Percentiles rank a stretch among this genome's conserved stretches.
phyloP scores from a whole-genome alignment of 139 green algal species.

The Coelastrella sp. region DNA sequence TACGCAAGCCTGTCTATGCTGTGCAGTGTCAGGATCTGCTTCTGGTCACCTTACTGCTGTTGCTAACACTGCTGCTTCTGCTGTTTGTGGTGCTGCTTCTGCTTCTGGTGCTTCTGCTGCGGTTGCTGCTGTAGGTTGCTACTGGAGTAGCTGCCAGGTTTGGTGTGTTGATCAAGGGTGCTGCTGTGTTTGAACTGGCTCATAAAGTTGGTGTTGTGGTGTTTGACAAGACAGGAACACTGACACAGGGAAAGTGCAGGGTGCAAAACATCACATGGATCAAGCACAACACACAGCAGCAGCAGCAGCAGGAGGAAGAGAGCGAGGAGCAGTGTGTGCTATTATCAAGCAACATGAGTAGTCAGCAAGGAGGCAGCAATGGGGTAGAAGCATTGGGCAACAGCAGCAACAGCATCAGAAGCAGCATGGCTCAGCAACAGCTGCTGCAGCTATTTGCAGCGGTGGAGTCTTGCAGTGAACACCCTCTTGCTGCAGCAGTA shows the following conservation, averaged over 20 bases:
- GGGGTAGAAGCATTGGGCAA: no score
- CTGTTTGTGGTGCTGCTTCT: neutral
- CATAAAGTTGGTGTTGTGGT: constrained; percentile 67
- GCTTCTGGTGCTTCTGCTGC: neutral
- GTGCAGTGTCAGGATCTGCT: no score
- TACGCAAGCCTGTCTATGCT: no score
- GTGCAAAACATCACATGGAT: constrained; percentile 64
- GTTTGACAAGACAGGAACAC: constrained; percentile 98
- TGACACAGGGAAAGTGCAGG: constrained; percentile 82
- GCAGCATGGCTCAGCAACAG: neutral
- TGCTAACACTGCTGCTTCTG: no score
- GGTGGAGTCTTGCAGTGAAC: constrained; percentile 85
- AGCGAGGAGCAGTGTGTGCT: no score
- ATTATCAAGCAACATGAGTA: no score
- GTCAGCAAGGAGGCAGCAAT: no score
- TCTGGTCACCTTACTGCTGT: no score
- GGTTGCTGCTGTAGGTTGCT: constrained; percentile 63
- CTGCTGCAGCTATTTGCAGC: constrained; percentile 68
- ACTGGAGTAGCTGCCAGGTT: constrained; percentile 86
- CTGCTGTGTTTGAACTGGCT: constrained; percentile 55
- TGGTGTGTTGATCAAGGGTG: constrained; percentile 69
- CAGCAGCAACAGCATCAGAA: constrained; percentile 12
- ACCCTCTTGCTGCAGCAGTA: constrained; percentile 86
- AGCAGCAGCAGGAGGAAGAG: neutral
- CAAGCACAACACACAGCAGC: neutral